Percentiles rank a stretch among this genome's conserved stretches.
Conservation (phyloP, 495 filamentous ascomycete genomes). For the Opeltia flavorubescens region DNA sequence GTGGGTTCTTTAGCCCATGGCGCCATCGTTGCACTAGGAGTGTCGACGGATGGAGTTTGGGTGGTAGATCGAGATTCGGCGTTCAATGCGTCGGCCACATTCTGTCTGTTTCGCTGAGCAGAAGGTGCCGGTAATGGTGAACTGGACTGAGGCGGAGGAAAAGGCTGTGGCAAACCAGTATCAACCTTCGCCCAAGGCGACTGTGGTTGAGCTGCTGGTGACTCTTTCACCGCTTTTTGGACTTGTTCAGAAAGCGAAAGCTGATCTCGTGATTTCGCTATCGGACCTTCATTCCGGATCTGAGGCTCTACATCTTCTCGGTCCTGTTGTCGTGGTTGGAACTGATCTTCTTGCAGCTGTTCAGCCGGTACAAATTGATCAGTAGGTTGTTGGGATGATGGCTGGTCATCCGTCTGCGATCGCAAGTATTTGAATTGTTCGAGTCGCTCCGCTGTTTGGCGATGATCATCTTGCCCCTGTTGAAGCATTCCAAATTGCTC, state of each 20-base stretch:
- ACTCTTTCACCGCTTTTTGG: constrained; percentile 62
- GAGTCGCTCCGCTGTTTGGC: constrained; percentile 42
- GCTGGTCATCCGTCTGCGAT: constrained; percentile 34
- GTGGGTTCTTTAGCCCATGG: constrained; percentile 80
- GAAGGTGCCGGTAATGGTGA: constrained; percentile 78
- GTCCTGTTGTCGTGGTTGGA: constrained; percentile 11
- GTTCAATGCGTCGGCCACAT: constrained; percentile 67
- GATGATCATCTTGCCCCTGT: constrained; percentile 32
- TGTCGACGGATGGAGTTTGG: constrained; percentile 51
- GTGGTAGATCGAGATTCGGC: constrained; percentile 58
- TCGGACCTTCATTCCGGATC: constrained; percentile 13
- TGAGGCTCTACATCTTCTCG: constrained; percentile 13
- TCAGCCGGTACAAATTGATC: background rate
- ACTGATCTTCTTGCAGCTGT: background rate
- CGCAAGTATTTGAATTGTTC: constrained; percentile 50
- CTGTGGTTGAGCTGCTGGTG: constrained; percentile 38
- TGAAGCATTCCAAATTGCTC: constrained; percentile 40
- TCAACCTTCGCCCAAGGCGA: constrained; percentile 48
- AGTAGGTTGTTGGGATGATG: constrained; percentile 4
- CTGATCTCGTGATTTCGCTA: constrained; percentile 12
- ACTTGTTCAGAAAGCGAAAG: constrained; percentile 80
- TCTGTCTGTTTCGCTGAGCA: constrained; percentile 69
- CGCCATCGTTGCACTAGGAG: constrained; percentile 55
- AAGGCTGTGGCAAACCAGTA: constrained; percentile 56
- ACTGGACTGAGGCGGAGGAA: constrained; percentile 56